These are phyloP conservation scores for Mediolabrus comicus DNA, from an alignment of 108 stramenopile species.

Conservation along the genomic window DNA sequence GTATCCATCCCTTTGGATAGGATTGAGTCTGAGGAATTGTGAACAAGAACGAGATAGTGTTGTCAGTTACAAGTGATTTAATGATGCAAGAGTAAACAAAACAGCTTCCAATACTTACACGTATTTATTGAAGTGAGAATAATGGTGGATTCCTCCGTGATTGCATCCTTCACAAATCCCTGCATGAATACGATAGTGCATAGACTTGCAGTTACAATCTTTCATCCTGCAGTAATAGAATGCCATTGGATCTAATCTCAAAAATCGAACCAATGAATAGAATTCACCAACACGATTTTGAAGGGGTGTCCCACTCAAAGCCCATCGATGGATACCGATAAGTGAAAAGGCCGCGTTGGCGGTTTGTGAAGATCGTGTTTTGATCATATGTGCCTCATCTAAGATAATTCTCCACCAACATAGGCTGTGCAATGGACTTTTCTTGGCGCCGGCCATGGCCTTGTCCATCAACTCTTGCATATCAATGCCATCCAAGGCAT, in stretches of 20 bases:
- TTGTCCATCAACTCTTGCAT: slow-evolving; percentile 55
- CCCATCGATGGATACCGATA: slow-evolving; percentile 88
- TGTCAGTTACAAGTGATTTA: too few species aligned
- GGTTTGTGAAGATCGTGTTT: slow-evolving; percentile 88
- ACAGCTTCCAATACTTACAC: too few species aligned
- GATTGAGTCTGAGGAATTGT: too few species aligned
- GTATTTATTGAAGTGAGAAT: slow-evolving; percentile 91
- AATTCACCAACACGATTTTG: slow-evolving; percentile 99
- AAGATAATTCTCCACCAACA: slow-evolving; percentile 95
- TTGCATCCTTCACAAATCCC: slow-evolving; percentile 90
- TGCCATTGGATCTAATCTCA: slow-evolving; percentile 95
- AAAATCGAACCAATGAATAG: slow-evolving; percentile 93
- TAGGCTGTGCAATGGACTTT: slow-evolving; percentile 80
- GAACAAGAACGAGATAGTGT: too few species aligned
- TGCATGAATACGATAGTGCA: slow-evolving; percentile 90
- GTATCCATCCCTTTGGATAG: slow-evolving; percentile 83
- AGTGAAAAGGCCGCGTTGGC: slow-evolving; percentile 95
- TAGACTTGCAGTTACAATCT: slow-evolving; percentile 90
- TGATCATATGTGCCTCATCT: slow-evolving; percentile 90
- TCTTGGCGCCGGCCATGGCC: slow-evolving; percentile 79
- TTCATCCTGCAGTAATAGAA: slow-evolving; percentile 92
- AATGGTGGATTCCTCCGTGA: slow-evolving; percentile 91
- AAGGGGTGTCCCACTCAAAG: slow-evolving; percentile 95
- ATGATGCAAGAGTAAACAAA: too few species aligned
- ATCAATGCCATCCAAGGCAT: slow-evolving; percentile 47